Evolutionary conservation across 2,329 filamentous ascomycete genomes (phyloP).

Genomic region (Diaporthe sp.): DNA sequence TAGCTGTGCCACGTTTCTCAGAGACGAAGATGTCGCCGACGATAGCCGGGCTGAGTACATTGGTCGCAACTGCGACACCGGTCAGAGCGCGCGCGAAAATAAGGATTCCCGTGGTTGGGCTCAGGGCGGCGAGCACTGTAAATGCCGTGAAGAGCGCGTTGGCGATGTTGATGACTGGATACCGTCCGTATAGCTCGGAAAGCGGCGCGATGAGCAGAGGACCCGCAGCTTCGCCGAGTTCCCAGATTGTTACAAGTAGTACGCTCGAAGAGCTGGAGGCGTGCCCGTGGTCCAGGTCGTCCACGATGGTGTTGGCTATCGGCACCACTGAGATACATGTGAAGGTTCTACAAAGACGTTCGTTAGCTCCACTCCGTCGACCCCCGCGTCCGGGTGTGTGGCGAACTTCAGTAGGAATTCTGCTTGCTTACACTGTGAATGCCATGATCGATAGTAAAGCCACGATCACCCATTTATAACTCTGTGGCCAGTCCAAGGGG

Average conservation of each 20-base stretch:
- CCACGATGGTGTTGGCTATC: conserved; percentile 64
- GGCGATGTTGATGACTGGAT: conserved; percentile 66
- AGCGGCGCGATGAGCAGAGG: conserved; percentile 73
- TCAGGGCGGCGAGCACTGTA: conserved; percentile 62
- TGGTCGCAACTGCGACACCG: conserved; percentile 74
- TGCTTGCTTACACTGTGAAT: conserved; percentile 65
- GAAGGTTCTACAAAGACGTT: conserved; percentile 60
- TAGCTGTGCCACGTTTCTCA: conserved; percentile 69
- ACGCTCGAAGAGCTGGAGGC: conserved; percentile 62
- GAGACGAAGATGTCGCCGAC: conserved; percentile 73
- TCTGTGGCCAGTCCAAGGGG: conserved; percentile 65
- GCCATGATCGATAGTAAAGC: conserved; percentile 65
- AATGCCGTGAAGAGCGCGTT: conserved; percentile 65
- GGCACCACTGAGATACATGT: conserved; percentile 70
- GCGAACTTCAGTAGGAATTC: neutral
- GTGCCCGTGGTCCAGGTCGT: conserved; percentile 57
- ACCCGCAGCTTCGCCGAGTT: conserved; percentile 75
- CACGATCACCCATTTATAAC: conserved; percentile 69
- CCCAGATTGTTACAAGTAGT: conserved; percentile 79
- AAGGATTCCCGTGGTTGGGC: conserved; percentile 60
- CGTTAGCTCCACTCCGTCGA: neutral
- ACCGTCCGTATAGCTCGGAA: conserved; percentile 71
- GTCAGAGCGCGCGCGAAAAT: conserved; percentile 69
- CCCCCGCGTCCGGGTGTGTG: neutral
- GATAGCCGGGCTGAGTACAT: conserved; percentile 74